Evolutionary conservation across 495 filamentous ascomycete species (phyloP).

Genomic region (Penicillium soppii): DNA sequence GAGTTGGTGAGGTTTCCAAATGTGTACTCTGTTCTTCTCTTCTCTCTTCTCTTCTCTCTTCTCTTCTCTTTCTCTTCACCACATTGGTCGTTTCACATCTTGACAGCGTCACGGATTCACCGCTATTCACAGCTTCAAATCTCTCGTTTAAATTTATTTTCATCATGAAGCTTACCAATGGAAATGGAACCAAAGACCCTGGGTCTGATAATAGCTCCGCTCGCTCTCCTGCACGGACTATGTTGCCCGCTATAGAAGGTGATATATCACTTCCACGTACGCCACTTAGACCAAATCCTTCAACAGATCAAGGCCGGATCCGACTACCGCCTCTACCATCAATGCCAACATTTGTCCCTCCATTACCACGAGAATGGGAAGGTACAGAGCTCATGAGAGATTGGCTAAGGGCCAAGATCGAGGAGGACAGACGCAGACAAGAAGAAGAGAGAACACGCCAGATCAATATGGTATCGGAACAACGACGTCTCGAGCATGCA

Average conservation of each 20-base stretch:
- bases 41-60: too few species aligned
- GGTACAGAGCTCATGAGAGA: conserved; percentile 76
- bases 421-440: conserved; percentile 81
- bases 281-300: neutral
- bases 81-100: too few species aligned
- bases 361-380: conserved; percentile 70
- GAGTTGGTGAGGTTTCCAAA: too few species aligned
- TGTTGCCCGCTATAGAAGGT: neutral
- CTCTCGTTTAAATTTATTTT: too few species aligned
- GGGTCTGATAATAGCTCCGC: too few species aligned
- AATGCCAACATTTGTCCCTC: conserved; percentile 54
- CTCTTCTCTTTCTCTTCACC: too few species aligned
- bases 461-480: conserved; percentile 73
- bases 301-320: neutral
- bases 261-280: neutral
- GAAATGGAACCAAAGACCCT: too few species aligned
- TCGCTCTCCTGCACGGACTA: too few species aligned
- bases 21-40: too few species aligned
- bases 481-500: conserved; percentile 77
- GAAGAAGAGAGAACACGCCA: conserved; percentile 89
- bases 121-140: too few species aligned
- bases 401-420: conserved; percentile 79
- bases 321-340: conserved; percentile 37
- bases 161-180: too few species aligned
- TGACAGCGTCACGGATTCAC: too few species aligned